Percentiles rank a stretch among this genome's conserved stretches.
Evolutionary conservation across 2,329 filamentous ascomycete species (phyloP).

Genomic region (Bisporella sp.): DNA sequence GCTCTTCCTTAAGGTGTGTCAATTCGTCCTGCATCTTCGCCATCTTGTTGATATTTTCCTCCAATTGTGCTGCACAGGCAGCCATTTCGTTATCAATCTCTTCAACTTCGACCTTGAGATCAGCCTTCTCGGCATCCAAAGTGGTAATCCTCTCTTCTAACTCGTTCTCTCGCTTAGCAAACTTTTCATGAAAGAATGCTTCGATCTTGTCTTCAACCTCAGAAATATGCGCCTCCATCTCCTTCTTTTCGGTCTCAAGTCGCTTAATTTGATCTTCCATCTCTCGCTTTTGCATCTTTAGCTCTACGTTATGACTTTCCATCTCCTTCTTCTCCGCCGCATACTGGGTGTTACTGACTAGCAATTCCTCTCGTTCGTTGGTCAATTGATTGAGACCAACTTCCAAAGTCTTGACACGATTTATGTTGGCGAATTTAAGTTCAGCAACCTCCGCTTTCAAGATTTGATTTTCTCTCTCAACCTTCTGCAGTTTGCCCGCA

Average conservation of each 20-base stretch:
- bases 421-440: slow-evolving; percentile 4
- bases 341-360: background rate
- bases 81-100: background rate
- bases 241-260: background rate
- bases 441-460: slow-evolving; percentile 12
- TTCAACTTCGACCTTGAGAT: background rate
- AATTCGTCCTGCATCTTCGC: background rate
- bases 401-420: slow-evolving; percentile 33
- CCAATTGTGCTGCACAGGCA: background rate
- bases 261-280: background rate
- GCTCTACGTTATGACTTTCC: background rate
- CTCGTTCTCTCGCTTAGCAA: background rate
- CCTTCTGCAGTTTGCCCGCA: too few relatives aligned
- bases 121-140: background rate
- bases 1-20: background rate
- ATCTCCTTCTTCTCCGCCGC: background rate
- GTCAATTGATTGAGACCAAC: background rate
- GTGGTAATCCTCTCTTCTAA: background rate
- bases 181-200: background rate
- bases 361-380: too few relatives aligned
- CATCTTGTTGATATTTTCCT: background rate
- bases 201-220: background rate
- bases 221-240: background rate
- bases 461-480: too few relatives aligned
- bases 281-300: background rate